Evolutionary conservation across 768 basidiomycete species (phyloP), one percentile per base, ranked within the genome.

Genomic region (Rubroboletus pulcherrimus): DNA sequence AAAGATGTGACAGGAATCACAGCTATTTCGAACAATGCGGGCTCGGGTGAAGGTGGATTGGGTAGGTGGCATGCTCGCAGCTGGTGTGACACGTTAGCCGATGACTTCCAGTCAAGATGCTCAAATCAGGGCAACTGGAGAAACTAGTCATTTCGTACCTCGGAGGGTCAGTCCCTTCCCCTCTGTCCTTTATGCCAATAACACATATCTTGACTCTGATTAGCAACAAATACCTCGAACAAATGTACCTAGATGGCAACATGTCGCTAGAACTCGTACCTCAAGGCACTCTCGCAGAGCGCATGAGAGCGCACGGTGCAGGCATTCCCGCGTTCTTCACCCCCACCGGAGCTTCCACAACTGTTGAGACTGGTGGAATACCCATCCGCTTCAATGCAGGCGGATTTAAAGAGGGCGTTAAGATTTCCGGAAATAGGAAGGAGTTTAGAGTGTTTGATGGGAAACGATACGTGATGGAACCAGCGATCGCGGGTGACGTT

Each of bases 241-340:
- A 78, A 15, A 76, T 86, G 56, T 96, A 91, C 72, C 80, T 94
- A 41, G 78, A 79, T 35, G 93, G 93, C 48, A 73, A 85, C 60
- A 87, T 96, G 60, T 86, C 87, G 9, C 74, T 93, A 19, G 93
- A 95, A 67, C 84, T 95, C 21, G 88, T 90, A 17, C 93, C 92
- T 2, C 93, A 94, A 71, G 93, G 93, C 2, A 93, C 90, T 5
- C 82, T 96, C n/a, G 88, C 87, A 15, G 93, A 93, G 65, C 85
- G 91, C 55, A 77, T 93, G 53, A 85, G 91, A 42, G 88, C 93
- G 4, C 87, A 90, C 53, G 91, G 88, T 8, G 86, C 89, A 14
- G 91, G 93, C 33, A 90, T 93, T 46, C 90, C 91, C 3, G 91
- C 87, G 11, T 92, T 95, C 77, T 93, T 78, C 73, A 94, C 91